Evolutionary conservation across 345 rosid species (phyloP).

Genomic region (Citrus cavaleriei): DNA sequence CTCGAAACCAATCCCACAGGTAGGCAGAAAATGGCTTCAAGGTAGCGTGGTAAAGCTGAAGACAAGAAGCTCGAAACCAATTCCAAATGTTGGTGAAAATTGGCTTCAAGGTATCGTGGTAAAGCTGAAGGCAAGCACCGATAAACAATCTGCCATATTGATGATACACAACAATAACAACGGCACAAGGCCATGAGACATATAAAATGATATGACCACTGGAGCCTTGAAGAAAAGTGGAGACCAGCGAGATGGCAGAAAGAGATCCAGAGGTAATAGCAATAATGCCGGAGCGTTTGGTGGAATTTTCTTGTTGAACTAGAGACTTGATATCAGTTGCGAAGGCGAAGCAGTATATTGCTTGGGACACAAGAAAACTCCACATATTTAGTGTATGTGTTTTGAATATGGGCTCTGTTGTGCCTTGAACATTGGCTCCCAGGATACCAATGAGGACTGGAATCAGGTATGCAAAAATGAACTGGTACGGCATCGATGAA

Average conservation of each 20-base stretch:
- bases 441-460: neutral
- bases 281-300: neutral
- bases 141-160: neutral
- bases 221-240: neutral
- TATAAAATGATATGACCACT: neutral
- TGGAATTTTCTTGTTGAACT: neutral
- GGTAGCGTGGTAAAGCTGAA: too few relatives aligned
- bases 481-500: neutral
- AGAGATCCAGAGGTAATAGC: neutral
- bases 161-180: neutral
- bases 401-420: too few relatives aligned
- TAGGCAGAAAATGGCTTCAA: neutral
- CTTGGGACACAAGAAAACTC: neutral
- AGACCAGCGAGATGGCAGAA: neutral
- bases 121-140: neutral
- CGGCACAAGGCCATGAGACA: neutral
- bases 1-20: neutral
- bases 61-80: neutral
- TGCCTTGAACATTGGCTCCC: too few relatives aligned
- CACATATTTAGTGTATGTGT: neutral
- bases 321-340: neutral
- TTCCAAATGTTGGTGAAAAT: neutral
- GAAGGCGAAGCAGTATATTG: neutral
- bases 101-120: neutral
- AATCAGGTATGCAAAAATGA: neutral